Percentiles rank a stretch among this genome's conserved stretches.
Conservation (phyloP, 139 green algal genomes). For the Chlorella sp. region DNA sequence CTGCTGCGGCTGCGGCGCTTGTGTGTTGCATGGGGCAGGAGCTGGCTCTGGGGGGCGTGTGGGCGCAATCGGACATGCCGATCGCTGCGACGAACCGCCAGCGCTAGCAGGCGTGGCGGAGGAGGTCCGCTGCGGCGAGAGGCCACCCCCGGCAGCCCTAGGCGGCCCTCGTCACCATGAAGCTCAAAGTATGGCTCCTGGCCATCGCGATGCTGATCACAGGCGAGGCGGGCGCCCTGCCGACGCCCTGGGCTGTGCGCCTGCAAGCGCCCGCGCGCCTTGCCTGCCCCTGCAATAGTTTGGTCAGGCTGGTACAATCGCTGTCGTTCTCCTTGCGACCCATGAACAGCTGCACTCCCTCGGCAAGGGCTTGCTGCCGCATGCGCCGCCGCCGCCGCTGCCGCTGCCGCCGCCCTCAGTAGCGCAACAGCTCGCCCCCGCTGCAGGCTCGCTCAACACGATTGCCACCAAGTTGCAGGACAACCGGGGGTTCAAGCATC, state of each 20-base stretch:
- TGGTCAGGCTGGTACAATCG: too few relatives aligned
- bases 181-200: neutral
- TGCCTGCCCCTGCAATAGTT: too few relatives aligned
- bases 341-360: neutral
- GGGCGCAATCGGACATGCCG: too few relatives aligned
- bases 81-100: too few relatives aligned
- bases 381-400: neutral
- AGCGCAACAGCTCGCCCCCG: neutral
- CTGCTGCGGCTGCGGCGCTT: too few relatives aligned
- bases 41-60: too few relatives aligned
- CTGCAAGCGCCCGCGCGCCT: too few relatives aligned
- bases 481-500: slow-evolving; percentile 79
- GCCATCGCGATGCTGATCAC: neutral
- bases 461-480: slow-evolving; percentile 90
- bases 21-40: too few relatives aligned
- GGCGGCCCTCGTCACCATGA: neutral
- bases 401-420: neutral
- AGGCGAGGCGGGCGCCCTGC: neutral
- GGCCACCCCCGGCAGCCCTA: neutral
- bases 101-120: too few relatives aligned
- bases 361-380: neutral
- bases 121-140: too few relatives aligned
- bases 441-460: slow-evolving; percentile 82
- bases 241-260: too few relatives aligned
- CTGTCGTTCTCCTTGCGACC: neutral